Conservation (phyloP, 2,329 filamentous ascomycete genomes). For the Hymenotorrendiella dingleyae region DNA sequence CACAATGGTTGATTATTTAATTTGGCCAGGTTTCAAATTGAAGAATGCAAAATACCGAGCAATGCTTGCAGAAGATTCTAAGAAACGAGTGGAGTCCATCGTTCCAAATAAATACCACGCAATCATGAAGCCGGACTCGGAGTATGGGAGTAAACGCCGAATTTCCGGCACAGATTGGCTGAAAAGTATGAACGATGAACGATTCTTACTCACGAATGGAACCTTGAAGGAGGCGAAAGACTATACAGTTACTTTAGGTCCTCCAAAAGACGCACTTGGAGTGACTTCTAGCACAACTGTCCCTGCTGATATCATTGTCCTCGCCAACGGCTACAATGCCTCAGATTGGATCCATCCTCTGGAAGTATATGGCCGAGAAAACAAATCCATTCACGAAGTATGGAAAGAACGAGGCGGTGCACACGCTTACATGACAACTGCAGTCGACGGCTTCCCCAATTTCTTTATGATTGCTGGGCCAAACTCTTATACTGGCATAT, state of each 20-base stretch:
- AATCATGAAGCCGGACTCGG: not conserved
- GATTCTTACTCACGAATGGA: not conserved
- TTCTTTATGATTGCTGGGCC: constrained; percentile 52
- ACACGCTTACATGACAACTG: constrained; percentile 48
- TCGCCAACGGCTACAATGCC: not conserved
- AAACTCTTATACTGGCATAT: constrained; percentile 31
- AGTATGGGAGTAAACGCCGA: not conserved
- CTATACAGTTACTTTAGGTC: not conserved
- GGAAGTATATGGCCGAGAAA: not conserved
- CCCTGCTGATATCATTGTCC: not conserved
- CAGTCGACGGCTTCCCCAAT: constrained; percentile 50
- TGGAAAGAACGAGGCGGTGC: constrained; percentile 39
- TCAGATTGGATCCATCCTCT: not conserved
- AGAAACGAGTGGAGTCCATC: not conserved
- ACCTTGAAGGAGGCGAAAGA: not conserved
- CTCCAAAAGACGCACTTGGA: not conserved
- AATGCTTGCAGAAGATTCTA: not conserved
- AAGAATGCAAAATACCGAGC: not conserved
- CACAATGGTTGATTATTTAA: not conserved
- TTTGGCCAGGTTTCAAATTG: not conserved
- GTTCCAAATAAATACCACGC: not conserved
- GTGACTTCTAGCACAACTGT: no score
- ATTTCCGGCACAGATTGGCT: not conserved
- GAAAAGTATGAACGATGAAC: not conserved
- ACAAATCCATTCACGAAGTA: not conserved